Conservation (phyloP, 2,329 filamentous ascomycete species). For the Penicillium concentricum region DNA sequence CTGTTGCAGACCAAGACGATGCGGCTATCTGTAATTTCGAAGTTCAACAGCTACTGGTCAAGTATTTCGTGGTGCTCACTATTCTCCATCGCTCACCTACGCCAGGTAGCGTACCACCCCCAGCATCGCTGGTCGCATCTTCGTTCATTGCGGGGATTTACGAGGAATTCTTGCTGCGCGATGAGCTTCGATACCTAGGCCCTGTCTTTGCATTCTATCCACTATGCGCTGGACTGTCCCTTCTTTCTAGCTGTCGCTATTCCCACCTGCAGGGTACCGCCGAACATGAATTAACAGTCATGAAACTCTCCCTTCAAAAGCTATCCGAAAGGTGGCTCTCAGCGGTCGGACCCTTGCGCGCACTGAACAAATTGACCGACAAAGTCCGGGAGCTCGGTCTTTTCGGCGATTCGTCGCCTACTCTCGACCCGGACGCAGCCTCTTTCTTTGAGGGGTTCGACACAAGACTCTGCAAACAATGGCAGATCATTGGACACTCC, state of each 20-base stretch:
- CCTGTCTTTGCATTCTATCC: constrained; percentile 46
- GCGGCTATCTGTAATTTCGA: constrained; percentile 29
- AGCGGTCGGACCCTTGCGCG: constrained; percentile 23
- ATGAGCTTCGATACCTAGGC: constrained; percentile 42
- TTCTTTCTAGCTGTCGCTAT: constrained; percentile 42
- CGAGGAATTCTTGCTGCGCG: constrained; percentile 42
- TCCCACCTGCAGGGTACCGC: constrained; percentile 28
- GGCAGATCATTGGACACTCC: constrained; percentile 20
- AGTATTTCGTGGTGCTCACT: constrained; percentile 42
- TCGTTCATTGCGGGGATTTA: constrained; percentile 45
- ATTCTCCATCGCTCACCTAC: constrained; percentile 40
- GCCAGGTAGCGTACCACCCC: constrained; percentile 32
- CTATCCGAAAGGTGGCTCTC: constrained; percentile 29
- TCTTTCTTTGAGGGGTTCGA: constrained; percentile 27
- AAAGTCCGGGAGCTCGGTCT: constrained; percentile 23
- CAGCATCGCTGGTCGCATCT: constrained; percentile 41
- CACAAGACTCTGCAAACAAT: constrained; percentile 23
- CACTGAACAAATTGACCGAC: constrained; percentile 25
- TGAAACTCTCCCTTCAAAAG: constrained; percentile 30
- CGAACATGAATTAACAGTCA: constrained; percentile 24
- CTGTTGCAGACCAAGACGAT: constrained; percentile 18
- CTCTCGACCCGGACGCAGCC: constrained; percentile 17
- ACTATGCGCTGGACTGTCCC: constrained; percentile 40
- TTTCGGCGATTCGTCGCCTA: constrained; percentile 17
- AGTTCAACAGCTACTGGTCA: constrained; percentile 35